Conservation (phyloP, 2,329 filamentous ascomycete genomes). For the Xylaria hypoxylon region DNA sequence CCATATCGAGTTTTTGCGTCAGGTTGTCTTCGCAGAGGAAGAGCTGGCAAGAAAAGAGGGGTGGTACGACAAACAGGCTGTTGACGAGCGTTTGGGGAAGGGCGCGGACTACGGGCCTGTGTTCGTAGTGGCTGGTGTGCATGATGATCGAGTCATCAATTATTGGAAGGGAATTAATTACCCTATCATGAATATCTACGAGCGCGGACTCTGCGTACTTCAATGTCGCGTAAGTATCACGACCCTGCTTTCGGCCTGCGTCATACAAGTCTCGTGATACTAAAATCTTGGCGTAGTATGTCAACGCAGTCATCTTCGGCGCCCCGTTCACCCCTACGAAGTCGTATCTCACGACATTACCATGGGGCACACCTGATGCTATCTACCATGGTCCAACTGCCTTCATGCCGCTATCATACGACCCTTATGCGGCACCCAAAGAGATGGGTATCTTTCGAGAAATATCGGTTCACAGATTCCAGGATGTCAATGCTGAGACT, state of each 20-base stretch:
- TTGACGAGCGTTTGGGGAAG: slow-evolving; percentile 70
- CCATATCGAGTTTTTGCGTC: slow-evolving; percentile 92
- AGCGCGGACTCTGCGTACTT: slow-evolving; percentile 92
- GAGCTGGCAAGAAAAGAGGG: slow-evolving; percentile 73
- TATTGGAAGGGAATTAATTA: slow-evolving; percentile 98
- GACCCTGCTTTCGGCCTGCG: not conserved
- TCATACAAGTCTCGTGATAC: not conserved
- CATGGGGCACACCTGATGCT: slow-evolving; percentile 77
- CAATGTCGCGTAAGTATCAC: slow-evolving; percentile 80
- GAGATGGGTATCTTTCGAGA: slow-evolving; percentile 85
- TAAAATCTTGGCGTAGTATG: slow-evolving; percentile 69
- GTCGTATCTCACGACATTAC: slow-evolving; percentile 79
- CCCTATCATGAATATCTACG: slow-evolving; percentile 99
- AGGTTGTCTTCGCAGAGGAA: slow-evolving; percentile 80
- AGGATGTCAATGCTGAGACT: slow-evolving; percentile 89
- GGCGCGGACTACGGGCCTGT: slow-evolving; percentile 82
- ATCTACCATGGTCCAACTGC: slow-evolving; percentile 97
- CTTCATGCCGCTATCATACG: slow-evolving; percentile 84
- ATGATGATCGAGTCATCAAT: slow-evolving; percentile 96
- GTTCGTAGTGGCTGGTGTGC: slow-evolving; percentile 92
- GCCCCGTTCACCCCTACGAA: slow-evolving; percentile 89
- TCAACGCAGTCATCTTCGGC: slow-evolving; percentile 88
- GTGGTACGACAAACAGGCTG: slow-evolving; percentile 78
- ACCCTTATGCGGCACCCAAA: slow-evolving; percentile 85
- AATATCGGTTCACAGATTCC: slow-evolving; percentile 80